phyloP scores from a whole-genome alignment of 768 basidiomycete genomes.

The Russula sp. region DNA sequence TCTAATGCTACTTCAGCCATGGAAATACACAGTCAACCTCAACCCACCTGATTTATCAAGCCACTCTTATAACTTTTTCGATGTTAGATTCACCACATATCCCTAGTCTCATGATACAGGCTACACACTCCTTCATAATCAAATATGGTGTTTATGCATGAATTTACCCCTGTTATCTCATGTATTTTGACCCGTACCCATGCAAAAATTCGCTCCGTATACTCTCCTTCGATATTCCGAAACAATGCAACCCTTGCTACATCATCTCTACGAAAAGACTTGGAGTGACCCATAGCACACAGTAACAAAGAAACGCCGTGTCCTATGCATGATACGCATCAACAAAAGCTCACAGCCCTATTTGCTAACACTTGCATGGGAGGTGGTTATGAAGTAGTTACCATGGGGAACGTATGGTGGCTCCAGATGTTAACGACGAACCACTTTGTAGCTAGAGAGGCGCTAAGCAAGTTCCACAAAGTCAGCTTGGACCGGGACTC shows the following conservation, averaged over 20 bases:
- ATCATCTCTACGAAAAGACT: background rate
- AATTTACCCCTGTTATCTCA: conserved; percentile 14
- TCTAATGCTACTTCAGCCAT: conserved; percentile 15
- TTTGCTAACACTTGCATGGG: background rate
- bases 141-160: conserved; percentile 17
- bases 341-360: background rate
- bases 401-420: conserved; percentile 21
- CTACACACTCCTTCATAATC: conserved; percentile 21
- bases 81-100: background rate
- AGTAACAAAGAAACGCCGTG: background rate
- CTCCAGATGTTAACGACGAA: conserved; percentile 2
- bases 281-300: background rate
- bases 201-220: conserved; percentile 11
- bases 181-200: conserved; percentile 8
- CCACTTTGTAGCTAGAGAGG: conserved; percentile 14
- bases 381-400: conserved; percentile 2
- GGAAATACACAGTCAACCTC: conserved; percentile 8
- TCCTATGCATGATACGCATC: background rate
- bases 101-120: conserved; percentile 13
- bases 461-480: background rate
- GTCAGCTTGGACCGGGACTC: background rate
- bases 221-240: conserved; percentile 8
- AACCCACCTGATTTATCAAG: background rate
- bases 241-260: conserved; percentile 3
- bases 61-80: background rate